Evolutionary conservation across 768 basidiomycete genomes (phyloP).

Genomic region (Suillus brevipes): DNA sequence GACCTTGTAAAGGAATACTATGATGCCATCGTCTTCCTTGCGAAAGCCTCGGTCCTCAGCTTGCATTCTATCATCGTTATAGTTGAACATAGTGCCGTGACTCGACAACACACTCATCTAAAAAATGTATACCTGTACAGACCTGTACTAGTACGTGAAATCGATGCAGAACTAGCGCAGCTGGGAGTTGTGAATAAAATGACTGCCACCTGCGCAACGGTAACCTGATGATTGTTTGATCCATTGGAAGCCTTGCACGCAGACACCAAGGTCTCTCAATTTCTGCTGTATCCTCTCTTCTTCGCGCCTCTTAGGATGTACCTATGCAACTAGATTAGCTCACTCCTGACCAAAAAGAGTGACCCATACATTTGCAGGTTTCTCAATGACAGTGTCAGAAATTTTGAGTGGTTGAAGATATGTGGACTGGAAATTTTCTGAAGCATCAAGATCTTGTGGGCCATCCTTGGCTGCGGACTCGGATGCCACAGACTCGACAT

Average conservation of each 20-base stretch:
- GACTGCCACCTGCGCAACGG: constrained; percentile 46
- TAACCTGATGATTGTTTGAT: constrained; percentile 41
- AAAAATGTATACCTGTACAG: not conserved
- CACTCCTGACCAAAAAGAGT: not conserved
- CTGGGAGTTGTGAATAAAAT: constrained; percentile 37
- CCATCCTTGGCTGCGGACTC: not conserved
- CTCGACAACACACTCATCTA: not conserved
- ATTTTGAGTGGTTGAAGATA: constrained; percentile 8
- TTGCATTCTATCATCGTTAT: too few species aligned
- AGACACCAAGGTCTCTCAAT: constrained; percentile 49
- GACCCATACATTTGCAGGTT: not conserved
- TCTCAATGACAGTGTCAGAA: not conserved
- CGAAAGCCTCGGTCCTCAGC: too few species aligned
- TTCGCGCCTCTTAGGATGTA: constrained; percentile 21
- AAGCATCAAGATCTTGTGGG: not conserved
- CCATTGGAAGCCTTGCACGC: constrained; percentile 48
- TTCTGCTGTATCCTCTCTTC: constrained; percentile 39
- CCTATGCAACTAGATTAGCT: not conserved
- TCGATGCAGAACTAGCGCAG: constrained; percentile 19
- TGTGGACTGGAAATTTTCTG: not conserved
- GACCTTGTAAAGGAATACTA: too few species aligned
- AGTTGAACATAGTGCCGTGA: not conserved
- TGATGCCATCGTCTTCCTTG: too few species aligned
- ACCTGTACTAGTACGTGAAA: not conserved
- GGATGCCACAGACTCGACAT: not conserved